Percentiles rank a stretch among this genome's conserved stretches.
These are phyloP conservation scores for Fomitopsis pinicola DNA, from an alignment of 1,284 basidiomycete species.

Conservation along the genomic window DNA sequence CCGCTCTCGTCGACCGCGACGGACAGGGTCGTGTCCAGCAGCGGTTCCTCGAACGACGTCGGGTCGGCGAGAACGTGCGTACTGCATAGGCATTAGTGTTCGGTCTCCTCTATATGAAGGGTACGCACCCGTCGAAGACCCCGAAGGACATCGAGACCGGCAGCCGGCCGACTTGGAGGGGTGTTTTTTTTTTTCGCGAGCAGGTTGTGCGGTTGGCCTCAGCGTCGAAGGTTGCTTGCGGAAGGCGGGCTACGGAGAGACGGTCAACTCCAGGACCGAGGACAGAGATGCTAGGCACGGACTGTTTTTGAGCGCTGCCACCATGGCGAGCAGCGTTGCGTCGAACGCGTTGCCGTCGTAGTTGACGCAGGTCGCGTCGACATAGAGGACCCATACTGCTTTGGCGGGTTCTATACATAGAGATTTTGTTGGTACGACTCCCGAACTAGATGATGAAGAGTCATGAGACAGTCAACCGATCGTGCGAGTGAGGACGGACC, in stretches of 20 bases:
- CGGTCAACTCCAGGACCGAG: not conserved
- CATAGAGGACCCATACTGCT: conserved; percentile 87
- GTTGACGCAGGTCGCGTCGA: conserved; percentile 94
- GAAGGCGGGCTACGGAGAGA: conserved; percentile 58
- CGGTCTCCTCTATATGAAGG: not conserved
- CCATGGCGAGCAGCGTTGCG: conserved; percentile 83
- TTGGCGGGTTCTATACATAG: conserved; percentile 81
- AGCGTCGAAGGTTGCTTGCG: conserved; percentile 69
- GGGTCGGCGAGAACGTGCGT: conserved; percentile 78
- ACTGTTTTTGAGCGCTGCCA: conserved; percentile 86
- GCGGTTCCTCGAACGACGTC: conserved; percentile 85
- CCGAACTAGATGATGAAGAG: conserved; percentile 47
- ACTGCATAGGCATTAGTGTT: conserved; percentile 28
- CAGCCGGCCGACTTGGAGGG: conserved; percentile 45
- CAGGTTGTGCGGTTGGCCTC: conserved; percentile 67
- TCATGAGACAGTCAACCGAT: not conserved
- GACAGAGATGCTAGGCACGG: conserved; percentile 25
- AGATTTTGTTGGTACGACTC: conserved; percentile 58
- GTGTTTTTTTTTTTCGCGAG: conserved; percentile 45
- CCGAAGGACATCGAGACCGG: conserved; percentile 76
- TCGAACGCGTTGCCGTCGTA: conserved; percentile 97
- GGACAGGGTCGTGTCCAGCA: conserved; percentile 69
- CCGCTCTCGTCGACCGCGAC: conserved; percentile 57
- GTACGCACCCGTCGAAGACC: conserved; percentile 69
- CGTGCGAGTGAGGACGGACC: conserved; percentile 36